Evolutionary conservation across 169 alveolate genomes (phyloP).

Genomic region (Plasmodium adleri): DNA sequence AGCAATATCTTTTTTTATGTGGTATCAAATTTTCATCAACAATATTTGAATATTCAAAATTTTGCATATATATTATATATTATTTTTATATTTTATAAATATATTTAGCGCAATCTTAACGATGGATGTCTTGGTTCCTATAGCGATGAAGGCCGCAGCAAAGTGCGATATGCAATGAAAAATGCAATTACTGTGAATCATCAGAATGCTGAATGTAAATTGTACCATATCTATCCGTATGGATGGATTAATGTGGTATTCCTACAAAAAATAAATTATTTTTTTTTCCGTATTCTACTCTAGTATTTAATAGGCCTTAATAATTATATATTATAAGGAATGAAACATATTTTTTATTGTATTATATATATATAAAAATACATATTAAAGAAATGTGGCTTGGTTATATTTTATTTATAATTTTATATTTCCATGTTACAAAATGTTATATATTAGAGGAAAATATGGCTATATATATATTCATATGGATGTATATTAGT

Average conservation of each 20-base stretch:
- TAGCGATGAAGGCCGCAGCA: too few species aligned
- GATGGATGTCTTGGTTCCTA: too few species aligned
- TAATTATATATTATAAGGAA: not conserved
- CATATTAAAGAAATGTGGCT: not conserved
- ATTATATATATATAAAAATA: too few species aligned
- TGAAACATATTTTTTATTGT: too few species aligned
- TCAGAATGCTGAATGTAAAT: constrained; percentile 73
- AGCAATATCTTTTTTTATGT: too few species aligned
- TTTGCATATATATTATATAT: constrained; percentile 36
- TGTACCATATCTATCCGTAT: not conserved
- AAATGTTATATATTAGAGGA: not conserved
- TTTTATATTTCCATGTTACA: too few species aligned
- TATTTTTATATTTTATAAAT: constrained; percentile 69
- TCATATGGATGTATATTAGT: not conserved
- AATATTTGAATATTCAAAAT: too few species aligned
- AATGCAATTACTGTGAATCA: constrained; percentile 67
- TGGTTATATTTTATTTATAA: too few species aligned
- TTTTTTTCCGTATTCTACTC: not conserved
- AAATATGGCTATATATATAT: not conserved
- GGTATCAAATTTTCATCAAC: too few species aligned
- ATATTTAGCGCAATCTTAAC: constrained; percentile 71
- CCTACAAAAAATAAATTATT: not conserved
- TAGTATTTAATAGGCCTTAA: not conserved
- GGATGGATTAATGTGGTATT: constrained; percentile 5
- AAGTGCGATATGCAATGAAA: too few species aligned